Base-by-base conservation (phyloP, 1,139 yeast genomes). In the Suhomyces taliae region DNA sequence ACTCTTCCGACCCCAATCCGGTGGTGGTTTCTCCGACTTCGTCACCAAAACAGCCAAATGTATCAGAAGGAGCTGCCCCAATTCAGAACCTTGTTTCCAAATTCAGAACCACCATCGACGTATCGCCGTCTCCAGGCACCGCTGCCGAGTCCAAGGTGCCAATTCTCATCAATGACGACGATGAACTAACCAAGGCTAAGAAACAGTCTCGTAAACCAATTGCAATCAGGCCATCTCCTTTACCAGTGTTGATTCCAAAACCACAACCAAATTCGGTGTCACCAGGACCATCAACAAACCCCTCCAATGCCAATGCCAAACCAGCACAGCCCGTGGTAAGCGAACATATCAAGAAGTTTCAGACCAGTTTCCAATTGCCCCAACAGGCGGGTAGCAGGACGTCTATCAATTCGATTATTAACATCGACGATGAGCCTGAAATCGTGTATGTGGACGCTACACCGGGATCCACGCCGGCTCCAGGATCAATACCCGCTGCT, bases 321-420 rank as follows among this genome's bases (percentile, higher is more conserved):
- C 44, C 43, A 5, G 15, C 11, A 6, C 39, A 39, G 29, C 47
- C 44, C 8, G 48, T 48, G 8, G 53, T 50, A 10, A 56, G 57
- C 39, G 70, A 65, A 26, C 64, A 63, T 36, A 60, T 70, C 40
- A 64, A 61, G 46, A 59, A 60, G 50, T 71, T 66, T 53, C 74
- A 69, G 51, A 67, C 76, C 0, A 62, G 58, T 43, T 64, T 71
- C 49, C 53, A 45, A 19, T 33, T 49, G n/a, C 36, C 44, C 7
- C 37, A 37, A 15, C 48, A 40, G 33, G 24, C 32, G 4, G 15
- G 8, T 8, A 66, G 65, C 48, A 68, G 65, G 50, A 65, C 77
- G 0, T 69, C 75, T 8, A 71, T 72, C 32, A 68, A 64, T 47
- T 67, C 74, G 14, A 67, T 72, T 34, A 72, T 71, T 46, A 71